Conservation (phyloP, 73 alveolate species). For the Chromera velia region DNA sequence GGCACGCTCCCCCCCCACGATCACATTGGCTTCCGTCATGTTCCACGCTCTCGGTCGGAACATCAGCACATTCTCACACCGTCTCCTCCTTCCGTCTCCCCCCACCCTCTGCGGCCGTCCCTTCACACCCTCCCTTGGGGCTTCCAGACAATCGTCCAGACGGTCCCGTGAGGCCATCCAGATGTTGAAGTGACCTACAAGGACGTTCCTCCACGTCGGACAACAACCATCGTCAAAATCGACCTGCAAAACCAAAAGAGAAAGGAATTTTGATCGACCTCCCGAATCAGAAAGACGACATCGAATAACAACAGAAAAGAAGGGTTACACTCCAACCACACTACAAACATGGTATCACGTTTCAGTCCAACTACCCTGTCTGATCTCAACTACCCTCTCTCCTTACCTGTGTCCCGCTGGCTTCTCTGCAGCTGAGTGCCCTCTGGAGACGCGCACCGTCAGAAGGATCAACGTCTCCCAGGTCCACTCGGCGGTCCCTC, state of each 20-base stretch:
- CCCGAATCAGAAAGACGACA: too few species aligned
- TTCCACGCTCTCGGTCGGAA: background rate
- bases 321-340: too few species aligned
- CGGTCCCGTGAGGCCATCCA: background rate
- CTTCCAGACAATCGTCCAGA: background rate
- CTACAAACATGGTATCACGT: too few species aligned
- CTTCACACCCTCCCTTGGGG: too few species aligned
- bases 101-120: too few species aligned
- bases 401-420: background rate
- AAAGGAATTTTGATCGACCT: too few species aligned
- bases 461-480: background rate
- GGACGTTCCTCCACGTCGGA: background rate
- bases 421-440: background rate
- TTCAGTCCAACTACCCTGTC: too few species aligned
- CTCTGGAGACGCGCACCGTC: background rate
- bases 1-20: background rate
- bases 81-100: too few species aligned
- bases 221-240: background rate
- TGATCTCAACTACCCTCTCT: background rate
- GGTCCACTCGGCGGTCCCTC: background rate
- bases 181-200: background rate
- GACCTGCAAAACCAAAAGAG: background rate
- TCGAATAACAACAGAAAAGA: too few species aligned
- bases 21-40: background rate
- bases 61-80: background rate